A percentile compares a stretch with the other conserved stretches of the same genome.
These are phyloP conservation scores for Suillus subluteus DNA, from an alignment of 768 basidiomycete genomes.

Conservation along the genomic window DNA sequence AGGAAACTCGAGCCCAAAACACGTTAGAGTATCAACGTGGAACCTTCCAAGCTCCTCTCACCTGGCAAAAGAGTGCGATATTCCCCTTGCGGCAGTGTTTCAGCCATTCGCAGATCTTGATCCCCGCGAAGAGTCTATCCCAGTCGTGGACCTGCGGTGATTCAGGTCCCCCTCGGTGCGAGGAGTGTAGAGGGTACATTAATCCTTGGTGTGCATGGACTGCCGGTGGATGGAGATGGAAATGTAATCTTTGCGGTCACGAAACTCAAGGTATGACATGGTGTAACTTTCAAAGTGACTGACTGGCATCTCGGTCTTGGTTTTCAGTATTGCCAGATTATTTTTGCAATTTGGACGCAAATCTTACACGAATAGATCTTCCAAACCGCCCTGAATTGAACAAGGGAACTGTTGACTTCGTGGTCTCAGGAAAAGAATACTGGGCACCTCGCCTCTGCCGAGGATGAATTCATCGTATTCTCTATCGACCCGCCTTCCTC, in stretches of 20 bases:
- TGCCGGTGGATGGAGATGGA: conserved; percentile 84
- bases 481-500: conserved; percentile 50
- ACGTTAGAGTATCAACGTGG: conserved; percentile 88
- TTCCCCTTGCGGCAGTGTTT: conserved; percentile 83
- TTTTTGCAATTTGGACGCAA: conserved; percentile 82
- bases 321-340: conserved; percentile 74
- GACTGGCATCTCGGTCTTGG: background rate
- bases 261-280: conserved; percentile 72
- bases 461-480: conserved; percentile 55
- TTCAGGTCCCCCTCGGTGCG: conserved; percentile 82
- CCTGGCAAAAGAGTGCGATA: conserved; percentile 77
- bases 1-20: conserved; percentile 93
- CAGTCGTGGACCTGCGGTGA: conserved; percentile 73
- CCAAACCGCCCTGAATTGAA: conserved; percentile 82
- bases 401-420: conserved; percentile 91
- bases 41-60: conserved; percentile 81
- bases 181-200: conserved; percentile 84
- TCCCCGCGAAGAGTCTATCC: conserved; percentile 77
- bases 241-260: conserved; percentile 87
- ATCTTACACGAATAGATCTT: conserved; percentile 79
- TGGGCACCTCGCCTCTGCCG: conserved; percentile 75
- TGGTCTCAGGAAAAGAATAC: conserved; percentile 74
- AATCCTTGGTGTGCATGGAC: conserved; percentile 93
- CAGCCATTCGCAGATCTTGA: conserved; percentile 91
- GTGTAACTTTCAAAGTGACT: conserved; percentile 7